Base-by-base conservation (phyloP, 2,329 filamentous ascomycete genomes). In the Chaetomiaceae sp. region DNA sequence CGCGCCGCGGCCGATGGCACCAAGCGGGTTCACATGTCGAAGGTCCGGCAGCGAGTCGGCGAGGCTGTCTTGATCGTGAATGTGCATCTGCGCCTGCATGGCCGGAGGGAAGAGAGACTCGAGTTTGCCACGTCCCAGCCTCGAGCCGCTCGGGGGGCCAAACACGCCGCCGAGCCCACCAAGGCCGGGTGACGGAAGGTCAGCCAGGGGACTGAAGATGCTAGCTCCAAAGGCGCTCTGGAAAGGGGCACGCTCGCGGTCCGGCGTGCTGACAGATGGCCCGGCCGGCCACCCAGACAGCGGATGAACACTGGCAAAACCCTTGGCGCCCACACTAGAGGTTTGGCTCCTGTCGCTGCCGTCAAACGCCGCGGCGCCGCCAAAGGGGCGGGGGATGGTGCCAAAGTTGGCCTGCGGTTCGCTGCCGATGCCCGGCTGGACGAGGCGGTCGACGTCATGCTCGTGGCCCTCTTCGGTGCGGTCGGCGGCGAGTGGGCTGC, bases 301-400 rank as follows among this genome's bases (percentile, higher is more conserved):
- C 20, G 76, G 78, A 38, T 75, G 76, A 6, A 88, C 62, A 10
- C 71, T 67, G 11, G 82, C 73, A 54, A 88, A 95, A 9, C 76
- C 83, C 58, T 88, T 86, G 35, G 86, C 81, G 11, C 88, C 86
- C 15, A 84, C 86, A 60, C 90, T 95, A 0, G 90, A 95, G 0
- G 88, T 95, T 65, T 95, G 89, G 62, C 90, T 96, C 17, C 91
- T 84, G 62, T 97, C 91, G 56, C 89, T 88, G 5, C 84, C 84
- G 42, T 88, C 82, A 56, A 78, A 76, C 47, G 66, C n/a, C n/a
- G n/a, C 70, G 56, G 69, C 70, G 55, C 65, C 65, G 38, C 65
- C 68, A 38, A 74, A 83, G 15, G 74, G 73, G 52, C 72, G 76
- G 53, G 66, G 70, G 54, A 78, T 60, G 2, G 70, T 70, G 43